Conservation (phyloP, 768 basidiomycete genomes). For the Suillus alpinus region DNA sequence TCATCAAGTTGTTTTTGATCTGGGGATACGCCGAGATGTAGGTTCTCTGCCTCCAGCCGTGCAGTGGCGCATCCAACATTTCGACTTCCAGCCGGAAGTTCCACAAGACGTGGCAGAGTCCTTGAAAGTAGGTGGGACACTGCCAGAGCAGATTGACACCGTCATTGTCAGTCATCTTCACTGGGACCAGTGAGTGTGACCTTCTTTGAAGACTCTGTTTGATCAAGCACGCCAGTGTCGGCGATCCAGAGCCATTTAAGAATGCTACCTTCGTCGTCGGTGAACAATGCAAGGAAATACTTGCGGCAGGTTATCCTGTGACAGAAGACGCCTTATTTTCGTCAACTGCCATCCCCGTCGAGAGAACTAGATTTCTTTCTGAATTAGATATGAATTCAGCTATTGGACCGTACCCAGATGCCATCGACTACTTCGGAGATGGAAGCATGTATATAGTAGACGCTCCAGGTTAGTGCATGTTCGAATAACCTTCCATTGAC, state of each 20-base stretch:
- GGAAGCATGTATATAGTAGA: slow-evolving; percentile 59
- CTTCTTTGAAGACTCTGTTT: background rate
- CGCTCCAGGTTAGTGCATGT: slow-evolving; percentile 36
- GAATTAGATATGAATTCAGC: slow-evolving; percentile 32
- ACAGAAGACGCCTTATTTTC: slow-evolving; percentile 34
- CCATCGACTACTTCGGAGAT: slow-evolving; percentile 54
- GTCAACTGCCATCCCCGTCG: slow-evolving; percentile 35
- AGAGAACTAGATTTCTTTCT: slow-evolving; percentile 38
- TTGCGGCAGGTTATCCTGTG: slow-evolving; percentile 42
- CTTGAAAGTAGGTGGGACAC: slow-evolving; percentile 46
- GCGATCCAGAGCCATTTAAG: slow-evolving; percentile 44
- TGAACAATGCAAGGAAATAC: slow-evolving; percentile 31
- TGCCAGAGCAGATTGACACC: slow-evolving; percentile 40
- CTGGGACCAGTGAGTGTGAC: slow-evolving; percentile 39
- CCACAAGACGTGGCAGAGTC: slow-evolving; percentile 31
- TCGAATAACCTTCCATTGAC: background rate
- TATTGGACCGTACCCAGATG: slow-evolving; percentile 49
- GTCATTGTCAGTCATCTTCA: slow-evolving; percentile 54
- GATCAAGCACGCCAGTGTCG: slow-evolving; percentile 28
- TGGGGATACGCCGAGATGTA: slow-evolving; percentile 53
- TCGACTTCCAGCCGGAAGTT: slow-evolving; percentile 20
- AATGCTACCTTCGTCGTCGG: slow-evolving; percentile 49
- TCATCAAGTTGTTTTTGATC: slow-evolving; percentile 48
- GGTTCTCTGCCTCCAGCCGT: slow-evolving; percentile 37
- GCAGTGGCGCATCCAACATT: slow-evolving; percentile 14